Base-by-base conservation (phyloP, 192 early-diverging fungal genomes). In the Backusella luteola region DNA sequence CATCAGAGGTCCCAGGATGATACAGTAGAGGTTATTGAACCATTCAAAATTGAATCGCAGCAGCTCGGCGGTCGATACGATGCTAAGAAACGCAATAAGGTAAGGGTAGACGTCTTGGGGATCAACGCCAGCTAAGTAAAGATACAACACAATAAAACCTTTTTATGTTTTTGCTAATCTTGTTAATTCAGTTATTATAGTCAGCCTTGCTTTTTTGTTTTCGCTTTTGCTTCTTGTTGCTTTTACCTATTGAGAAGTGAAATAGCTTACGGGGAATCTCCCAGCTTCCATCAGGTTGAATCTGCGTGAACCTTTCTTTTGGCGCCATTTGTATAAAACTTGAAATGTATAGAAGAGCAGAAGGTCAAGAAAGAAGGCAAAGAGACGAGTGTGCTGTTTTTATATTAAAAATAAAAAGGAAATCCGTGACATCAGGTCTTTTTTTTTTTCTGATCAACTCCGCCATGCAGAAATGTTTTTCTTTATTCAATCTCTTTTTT, bases 171-270 rank as follows among this genome's bases (percentile, higher is more conserved):
- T 49, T 49, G 46, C 46, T 26, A n/a, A 75, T 42, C 53, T 70
- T 19, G 6, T 66, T 36, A 12, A 35, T 34, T 23, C 49, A 38
- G 32, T 17, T 32, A 29, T 23, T 12, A 17, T 66, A 49, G 46
- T 49, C 46, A 49, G 46, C 46, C 17, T 49, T 49, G 46, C 17
- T 49, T 49, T 49, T 49, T 14, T 44, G 46, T 49, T 49, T 49
- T 49, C 17, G 17, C 46, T 19, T 4, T 49, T 49, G 46, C 17
- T 49, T 6, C 6, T 49, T 49, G 42, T 49, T 49, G 4, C 32
- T 1, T 38, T 67, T 80, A 86, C 85, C 85, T 44, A 86, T 84
- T 19, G 83, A 79, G 53, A 82, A 83, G 56, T 86, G 85, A 46
- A 84, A 80, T 12, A 73, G 11, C 71, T 86, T 86, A 38, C 85